phyloP scores from a whole-genome alignment of 2,329 filamentous ascomycete genomes.

The Trichophyton verrucosum region DNA sequence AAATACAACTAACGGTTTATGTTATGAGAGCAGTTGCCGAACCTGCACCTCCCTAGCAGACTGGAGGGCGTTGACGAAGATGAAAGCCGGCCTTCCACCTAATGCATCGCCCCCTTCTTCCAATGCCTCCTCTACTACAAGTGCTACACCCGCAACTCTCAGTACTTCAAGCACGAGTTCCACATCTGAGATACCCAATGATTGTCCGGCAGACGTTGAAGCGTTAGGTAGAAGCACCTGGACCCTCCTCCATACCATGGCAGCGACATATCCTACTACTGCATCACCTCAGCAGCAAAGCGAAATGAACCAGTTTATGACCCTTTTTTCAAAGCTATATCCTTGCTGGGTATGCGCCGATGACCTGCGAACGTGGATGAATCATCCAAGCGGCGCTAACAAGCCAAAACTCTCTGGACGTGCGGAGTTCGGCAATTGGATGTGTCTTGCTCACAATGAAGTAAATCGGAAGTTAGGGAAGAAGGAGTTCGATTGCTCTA shows the following conservation, averaged over 20 bases:
- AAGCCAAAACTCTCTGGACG: conserved; percentile 48
- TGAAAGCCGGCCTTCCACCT: conserved; percentile 18
- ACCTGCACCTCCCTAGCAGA: conserved; percentile 37
- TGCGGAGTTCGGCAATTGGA: conserved; percentile 37
- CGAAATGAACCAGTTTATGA: conserved; percentile 66
- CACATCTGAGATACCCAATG: conserved; percentile 35
- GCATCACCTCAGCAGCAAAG: conserved; percentile 58
- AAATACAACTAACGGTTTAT: background rate
- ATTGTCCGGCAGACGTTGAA: conserved; percentile 88
- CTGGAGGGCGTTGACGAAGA: conserved; percentile 35
- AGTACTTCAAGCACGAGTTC: conserved; percentile 8
- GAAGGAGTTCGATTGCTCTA: conserved; percentile 72
- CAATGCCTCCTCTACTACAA: conserved; percentile 23
- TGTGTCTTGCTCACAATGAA: conserved; percentile 41
- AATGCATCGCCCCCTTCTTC: conserved; percentile 15
- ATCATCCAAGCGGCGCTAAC: conserved; percentile 43
- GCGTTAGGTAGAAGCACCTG: conserved; percentile 74
- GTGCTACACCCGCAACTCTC: background rate
- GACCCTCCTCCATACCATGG: conserved; percentile 87
- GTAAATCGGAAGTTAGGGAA: conserved; percentile 69
- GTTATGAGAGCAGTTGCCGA: conserved; percentile 29
- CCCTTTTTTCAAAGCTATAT: conserved; percentile 72
- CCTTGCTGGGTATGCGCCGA: conserved; percentile 93
- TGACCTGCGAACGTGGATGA: conserved; percentile 77
- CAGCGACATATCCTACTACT: conserved; percentile 65